Evolutionary conservation across 2,329 filamentous ascomycete genomes (phyloP), one percentile per base, ranked within the genome.

Genomic region (Hortaea sp.): DNA sequence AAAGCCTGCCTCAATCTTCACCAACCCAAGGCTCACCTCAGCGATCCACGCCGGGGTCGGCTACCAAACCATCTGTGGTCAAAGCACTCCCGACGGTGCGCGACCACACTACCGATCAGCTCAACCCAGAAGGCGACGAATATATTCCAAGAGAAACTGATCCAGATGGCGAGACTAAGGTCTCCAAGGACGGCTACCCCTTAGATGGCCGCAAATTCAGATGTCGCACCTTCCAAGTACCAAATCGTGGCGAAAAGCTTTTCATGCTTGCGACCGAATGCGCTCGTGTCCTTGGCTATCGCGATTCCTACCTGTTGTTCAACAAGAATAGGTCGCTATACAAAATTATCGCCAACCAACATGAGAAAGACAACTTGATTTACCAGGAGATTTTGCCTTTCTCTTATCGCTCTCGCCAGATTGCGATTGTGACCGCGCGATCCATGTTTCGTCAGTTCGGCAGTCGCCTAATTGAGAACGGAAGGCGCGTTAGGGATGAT

Each of bases 371-470:
- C 65, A 88, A 97, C 60, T 74, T 98, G 11, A 95, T 98, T 42
- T 76, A 82, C 53, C 89, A 97, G 69, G 92, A 97, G 60, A 94
- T 97, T 48, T 72, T 98, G 13, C 92, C 92, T 0, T 98, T 97
- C 66, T 95, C 90, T 4, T 98, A 98, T 65, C 81, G 92, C 39
- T 98, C 92, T n/a, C 81, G 92, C 43, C 92, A 98, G 68, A 98
- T 98, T 57, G 92, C 92, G 43, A 95, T 98, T 52, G 92, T 98
- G 39, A 97, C 92, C 1, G 92, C 92, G 29, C 82, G 88, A 53
- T 97, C 90, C 57, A 98, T 98, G 92, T 98, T 97, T 67, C 82
- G 92, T 39, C 92, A 98, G 65, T 98, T 98, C 66, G 92, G 92
- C 42, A 95, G 89, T 66, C 79, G 92, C 52, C 84, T 98, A 44